A percentile compares a stretch with the other conserved stretches of the same genome.
Evolutionary conservation across 345 rosid species (phyloP).

Genomic region (Bretschneidera sinensis): DNA sequence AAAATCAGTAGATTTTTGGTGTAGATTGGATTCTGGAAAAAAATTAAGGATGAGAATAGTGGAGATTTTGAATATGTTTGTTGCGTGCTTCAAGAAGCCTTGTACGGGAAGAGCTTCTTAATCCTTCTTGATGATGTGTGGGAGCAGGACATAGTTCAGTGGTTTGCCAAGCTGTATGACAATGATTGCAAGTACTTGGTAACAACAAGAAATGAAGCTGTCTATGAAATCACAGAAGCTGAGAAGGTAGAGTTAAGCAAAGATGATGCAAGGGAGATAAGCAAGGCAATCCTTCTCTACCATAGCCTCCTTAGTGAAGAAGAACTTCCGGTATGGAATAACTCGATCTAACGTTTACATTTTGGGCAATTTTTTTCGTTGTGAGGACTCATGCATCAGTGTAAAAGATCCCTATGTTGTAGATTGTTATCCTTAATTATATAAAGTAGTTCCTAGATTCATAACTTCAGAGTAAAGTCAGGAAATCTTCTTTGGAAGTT

Average conservation of each 20-base stretch:
- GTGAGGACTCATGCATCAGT: neutral
- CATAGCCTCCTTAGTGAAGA: constrained; percentile 25
- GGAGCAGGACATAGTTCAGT: constrained; percentile 36
- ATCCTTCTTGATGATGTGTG: constrained; percentile 34
- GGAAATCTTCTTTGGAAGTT: neutral
- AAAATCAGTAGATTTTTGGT: constrained; percentile 27
- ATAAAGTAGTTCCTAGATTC: neutral
- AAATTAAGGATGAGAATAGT: constrained; percentile 21
- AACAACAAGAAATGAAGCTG: constrained; percentile 35
- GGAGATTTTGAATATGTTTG: constrained; percentile 32
- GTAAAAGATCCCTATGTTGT: neutral
- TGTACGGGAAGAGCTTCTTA: constrained; percentile 28
- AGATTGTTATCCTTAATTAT: neutral
- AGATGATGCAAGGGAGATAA: constrained; percentile 26
- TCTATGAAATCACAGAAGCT: constrained; percentile 32
- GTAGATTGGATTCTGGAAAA: constrained; percentile 28
- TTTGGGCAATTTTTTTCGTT: neutral
- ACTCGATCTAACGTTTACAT: neutral
- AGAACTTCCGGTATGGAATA: constrained; percentile 25
- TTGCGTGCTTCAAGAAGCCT: constrained; percentile 32
- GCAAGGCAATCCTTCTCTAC: constrained; percentile 32
- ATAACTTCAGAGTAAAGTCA: no score
- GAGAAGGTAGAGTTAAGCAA: constrained; percentile 31
- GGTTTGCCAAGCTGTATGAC: constrained; percentile 33
- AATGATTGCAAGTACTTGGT: constrained; percentile 29